phyloP scores from a whole-genome alignment of 805 yeast genomes.

The Candida michaelii region DNA sequence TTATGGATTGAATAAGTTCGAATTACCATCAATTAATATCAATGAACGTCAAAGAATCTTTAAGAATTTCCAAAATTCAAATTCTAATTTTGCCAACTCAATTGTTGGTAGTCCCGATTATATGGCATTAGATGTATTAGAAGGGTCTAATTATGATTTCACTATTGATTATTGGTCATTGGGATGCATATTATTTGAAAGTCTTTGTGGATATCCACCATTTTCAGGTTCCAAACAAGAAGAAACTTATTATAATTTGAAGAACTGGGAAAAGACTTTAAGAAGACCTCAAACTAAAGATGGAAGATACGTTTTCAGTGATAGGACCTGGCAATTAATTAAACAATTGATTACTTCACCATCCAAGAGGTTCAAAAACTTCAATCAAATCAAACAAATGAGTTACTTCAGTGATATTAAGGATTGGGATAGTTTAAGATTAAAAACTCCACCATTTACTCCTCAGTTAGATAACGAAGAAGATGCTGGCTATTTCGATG shows the following conservation, averaged over 20 bases:
- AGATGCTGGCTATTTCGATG: slow-evolving; percentile 98
- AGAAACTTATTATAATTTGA: slow-evolving; percentile 90
- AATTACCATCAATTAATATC: slow-evolving; percentile 66
- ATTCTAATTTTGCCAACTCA: slow-evolving; percentile 77
- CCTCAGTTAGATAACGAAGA: slow-evolving; percentile 96
- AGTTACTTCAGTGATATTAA: slow-evolving; percentile 76
- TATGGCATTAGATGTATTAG: slow-evolving; percentile 96
- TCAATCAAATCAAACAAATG: slow-evolving; percentile 77
- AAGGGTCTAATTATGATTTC: slow-evolving; percentile 89
- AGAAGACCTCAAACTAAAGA: slow-evolving; percentile 89
- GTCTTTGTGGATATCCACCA: slow-evolving; percentile 96
- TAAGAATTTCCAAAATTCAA: slow-evolving; percentile 62
- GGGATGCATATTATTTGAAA: slow-evolving; percentile 96
- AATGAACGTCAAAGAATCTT: slow-evolving; percentile 86
- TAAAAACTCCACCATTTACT: slow-evolving; percentile 85
- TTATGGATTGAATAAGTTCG: slow-evolving; percentile 31
- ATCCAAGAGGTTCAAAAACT: slow-evolving; percentile 63
- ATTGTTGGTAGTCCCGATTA: slow-evolving; percentile 98
- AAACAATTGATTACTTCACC: slow-evolving; percentile 80
- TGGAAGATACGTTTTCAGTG: slow-evolving; percentile 90
- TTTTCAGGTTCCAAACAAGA: slow-evolving; percentile 91
- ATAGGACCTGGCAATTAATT: slow-evolving; percentile 92
- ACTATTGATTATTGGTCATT: slow-evolving; percentile 99
- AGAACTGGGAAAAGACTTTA: slow-evolving; percentile 87
- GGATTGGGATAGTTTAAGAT: slow-evolving; percentile 71